Evolutionary conservation across 108 stramenopile species (phyloP).

Genomic region (Mediolabrus comicus): DNA sequence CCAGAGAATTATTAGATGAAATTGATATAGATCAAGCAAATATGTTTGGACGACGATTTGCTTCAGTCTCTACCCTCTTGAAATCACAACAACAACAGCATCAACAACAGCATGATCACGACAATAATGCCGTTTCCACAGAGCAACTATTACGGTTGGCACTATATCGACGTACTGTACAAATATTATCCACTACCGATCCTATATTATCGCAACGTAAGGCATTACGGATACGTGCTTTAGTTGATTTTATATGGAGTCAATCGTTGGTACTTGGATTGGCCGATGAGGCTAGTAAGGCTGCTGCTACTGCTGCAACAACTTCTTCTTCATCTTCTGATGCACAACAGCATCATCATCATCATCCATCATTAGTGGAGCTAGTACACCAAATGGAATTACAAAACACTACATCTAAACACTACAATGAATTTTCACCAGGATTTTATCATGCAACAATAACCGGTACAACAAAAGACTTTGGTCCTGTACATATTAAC

Average conservation of each 20-base stretch:
- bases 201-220: slow-evolving; percentile 10
- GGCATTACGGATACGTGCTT: slow-evolving; percentile 27
- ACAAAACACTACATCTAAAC: slow-evolving; percentile 7
- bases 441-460: slow-evolving; percentile 35
- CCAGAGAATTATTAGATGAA: slow-evolving; percentile 22
- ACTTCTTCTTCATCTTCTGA: background rate
- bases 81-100: no score
- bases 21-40: slow-evolving; percentile 32
- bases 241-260: slow-evolving; percentile 42
- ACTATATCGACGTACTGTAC: slow-evolving; percentile 25
- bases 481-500: slow-evolving; percentile 37
- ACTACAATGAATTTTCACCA: slow-evolving; percentile 17
- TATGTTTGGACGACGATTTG: slow-evolving; percentile 38
- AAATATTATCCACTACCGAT: slow-evolving; percentile 31
- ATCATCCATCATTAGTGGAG: slow-evolving; percentile 9
- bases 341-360: background rate
- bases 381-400: background rate
- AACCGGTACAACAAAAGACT: slow-evolving; percentile 22
- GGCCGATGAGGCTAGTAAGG: background rate
- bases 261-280: slow-evolving; percentile 18
- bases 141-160: slow-evolving; percentile 28
- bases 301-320: background rate
- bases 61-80: slow-evolving; percentile 21
- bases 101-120: slow-evolving; percentile 7
- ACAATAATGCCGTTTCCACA: background rate